Evolutionary conservation across 2,329 filamentous ascomycete genomes (phyloP).

Genomic region (Ilyonectria mors-panacis): DNA sequence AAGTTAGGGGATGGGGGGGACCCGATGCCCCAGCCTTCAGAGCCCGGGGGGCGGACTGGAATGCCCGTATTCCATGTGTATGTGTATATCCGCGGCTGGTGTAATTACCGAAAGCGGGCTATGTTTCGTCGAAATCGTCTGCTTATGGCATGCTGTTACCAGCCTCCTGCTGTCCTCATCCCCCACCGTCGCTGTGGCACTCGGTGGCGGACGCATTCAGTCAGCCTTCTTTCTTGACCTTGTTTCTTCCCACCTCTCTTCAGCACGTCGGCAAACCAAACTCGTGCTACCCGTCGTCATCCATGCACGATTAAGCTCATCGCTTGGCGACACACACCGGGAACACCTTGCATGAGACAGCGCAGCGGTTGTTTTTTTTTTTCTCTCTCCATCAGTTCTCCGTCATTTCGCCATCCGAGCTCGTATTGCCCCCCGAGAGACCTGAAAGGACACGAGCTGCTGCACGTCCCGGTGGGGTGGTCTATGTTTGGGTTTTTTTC

Average conservation of each 20-base stretch:
- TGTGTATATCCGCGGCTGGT: neutral
- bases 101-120: neutral
- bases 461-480: neutral
- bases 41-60: neutral
- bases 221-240: neutral
- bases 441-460: neutral
- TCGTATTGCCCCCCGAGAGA: neutral
- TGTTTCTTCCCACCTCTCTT: neutral
- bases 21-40: neutral
- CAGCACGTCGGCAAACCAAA: neutral
- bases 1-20: neutral
- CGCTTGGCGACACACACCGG: neutral
- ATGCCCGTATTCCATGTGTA: neutral
- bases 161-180: neutral
- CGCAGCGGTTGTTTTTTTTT: neutral
- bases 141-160: neutral
- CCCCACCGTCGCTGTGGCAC: neutral
- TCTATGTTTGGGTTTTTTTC: neutral
- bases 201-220: neutral
- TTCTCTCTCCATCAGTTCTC: no score
- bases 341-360: neutral
- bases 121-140: neutral
- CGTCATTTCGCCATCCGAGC: neutral
- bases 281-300: neutral
- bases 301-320: slow-evolving; percentile 1